Conservation (phyloP, 2,329 filamentous ascomycete species). For the Fonsecaea erecta region DNA sequence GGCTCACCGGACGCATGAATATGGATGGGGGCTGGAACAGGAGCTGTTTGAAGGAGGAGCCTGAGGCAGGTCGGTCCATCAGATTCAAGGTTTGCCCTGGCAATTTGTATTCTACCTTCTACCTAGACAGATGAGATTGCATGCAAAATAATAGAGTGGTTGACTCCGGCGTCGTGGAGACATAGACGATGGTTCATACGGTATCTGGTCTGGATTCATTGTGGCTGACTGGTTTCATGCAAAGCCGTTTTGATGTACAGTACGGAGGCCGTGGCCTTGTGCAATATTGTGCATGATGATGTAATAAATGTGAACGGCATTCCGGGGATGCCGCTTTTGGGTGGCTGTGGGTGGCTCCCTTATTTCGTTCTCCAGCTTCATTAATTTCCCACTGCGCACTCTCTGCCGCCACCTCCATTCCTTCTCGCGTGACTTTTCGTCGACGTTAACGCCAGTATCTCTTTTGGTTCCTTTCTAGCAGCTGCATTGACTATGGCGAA, state of each 20-base stretch:
- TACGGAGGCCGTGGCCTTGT: too few relatives aligned
- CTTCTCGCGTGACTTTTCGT: constrained; percentile 11
- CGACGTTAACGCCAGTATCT: neutral
- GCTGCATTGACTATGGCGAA: constrained; percentile 24
- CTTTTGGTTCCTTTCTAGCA: constrained; percentile 3
- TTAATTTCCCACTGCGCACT: constrained; percentile 26
- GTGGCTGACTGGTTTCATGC: neutral
- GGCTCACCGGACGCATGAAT: neutral
- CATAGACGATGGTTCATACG: neutral
- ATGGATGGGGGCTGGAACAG: neutral
- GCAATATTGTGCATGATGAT: constrained; percentile 18
- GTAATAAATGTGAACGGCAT: neutral
- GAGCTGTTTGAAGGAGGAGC: neutral
- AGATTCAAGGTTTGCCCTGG: constrained; percentile 11
- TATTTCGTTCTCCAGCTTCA: constrained; percentile 7
- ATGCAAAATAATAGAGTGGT: constrained; percentile 20
- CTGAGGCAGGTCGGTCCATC: constrained; percentile 12
- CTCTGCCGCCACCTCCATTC: constrained; percentile 4
- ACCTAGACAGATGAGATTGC: constrained; percentile 29
- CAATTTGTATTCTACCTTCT: constrained; percentile 34
- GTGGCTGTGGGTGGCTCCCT: neutral
- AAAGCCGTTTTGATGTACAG: neutral
- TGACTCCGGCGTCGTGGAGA: neutral
- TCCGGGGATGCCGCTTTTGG: constrained; percentile 19
- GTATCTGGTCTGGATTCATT: neutral